phyloP scores from a whole-genome alignment of 257 asterid genomes.

The Linderniella brevidens region DNA sequence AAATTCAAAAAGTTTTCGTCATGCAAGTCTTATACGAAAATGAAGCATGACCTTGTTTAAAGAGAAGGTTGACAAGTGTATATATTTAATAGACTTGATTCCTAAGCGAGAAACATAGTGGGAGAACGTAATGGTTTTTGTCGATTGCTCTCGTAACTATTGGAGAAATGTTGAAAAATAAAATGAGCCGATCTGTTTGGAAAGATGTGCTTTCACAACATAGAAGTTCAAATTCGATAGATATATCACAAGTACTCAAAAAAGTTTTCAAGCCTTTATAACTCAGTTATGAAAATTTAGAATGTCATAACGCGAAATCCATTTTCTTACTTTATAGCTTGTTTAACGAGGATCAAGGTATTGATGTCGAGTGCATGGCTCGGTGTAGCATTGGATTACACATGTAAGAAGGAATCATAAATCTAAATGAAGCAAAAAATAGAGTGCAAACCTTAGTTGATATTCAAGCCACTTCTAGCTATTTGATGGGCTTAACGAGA shows the following conservation, averaged over 20 bases:
- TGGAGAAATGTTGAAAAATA: constrained; percentile 2
- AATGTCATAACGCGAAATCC: background rate
- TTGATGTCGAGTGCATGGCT: constrained; percentile 5
- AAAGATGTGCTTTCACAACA: constrained; percentile 8
- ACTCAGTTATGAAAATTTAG: constrained; percentile 1
- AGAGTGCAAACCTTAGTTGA: background rate
- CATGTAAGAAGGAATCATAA: background rate
- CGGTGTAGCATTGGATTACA: constrained; percentile 7
- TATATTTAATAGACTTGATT: background rate
- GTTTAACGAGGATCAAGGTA: constrained; percentile 3
- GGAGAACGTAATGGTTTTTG: constrained; percentile 13
- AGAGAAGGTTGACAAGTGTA: background rate
- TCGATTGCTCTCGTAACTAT: constrained; percentile 15
- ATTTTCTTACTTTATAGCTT: background rate
- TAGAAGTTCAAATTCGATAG: background rate
- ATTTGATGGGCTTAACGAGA: background rate
- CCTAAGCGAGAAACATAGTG: constrained; percentile 9
- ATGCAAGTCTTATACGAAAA: constrained; percentile 7
- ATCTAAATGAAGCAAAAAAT: constrained; percentile 7
- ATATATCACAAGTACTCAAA: background rate
- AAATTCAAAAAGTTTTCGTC: background rate
- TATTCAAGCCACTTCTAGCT: background rate
- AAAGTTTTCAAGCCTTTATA: background rate
- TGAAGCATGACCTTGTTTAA: constrained; percentile 18
- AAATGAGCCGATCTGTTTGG: constrained; percentile 1